These are phyloP conservation scores for Volvox africanus DNA, from an alignment of 139 green algal genomes.

Conservation along the genomic window DNA sequence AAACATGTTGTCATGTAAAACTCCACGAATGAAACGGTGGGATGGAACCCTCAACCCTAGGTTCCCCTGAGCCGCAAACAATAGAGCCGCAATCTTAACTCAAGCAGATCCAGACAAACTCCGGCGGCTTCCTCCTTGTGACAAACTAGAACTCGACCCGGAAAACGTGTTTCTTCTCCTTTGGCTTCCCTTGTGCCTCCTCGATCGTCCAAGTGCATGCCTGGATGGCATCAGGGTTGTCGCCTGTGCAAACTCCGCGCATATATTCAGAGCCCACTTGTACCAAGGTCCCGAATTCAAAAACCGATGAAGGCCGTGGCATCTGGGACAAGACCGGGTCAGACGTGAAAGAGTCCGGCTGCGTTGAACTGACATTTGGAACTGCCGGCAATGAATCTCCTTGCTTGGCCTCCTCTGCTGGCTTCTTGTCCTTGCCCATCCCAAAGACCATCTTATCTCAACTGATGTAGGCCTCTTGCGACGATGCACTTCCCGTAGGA, in stretches of 20 bases:
- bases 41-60: no score
- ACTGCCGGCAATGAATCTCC: neutral
- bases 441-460: constrained; percentile 13
- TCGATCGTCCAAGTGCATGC: constrained; percentile 72
- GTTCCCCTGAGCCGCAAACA: no score
- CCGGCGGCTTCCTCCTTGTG: no score
- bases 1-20: no score
- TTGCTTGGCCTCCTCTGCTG: constrained; percentile 8
- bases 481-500: no score
- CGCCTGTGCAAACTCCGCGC: constrained; percentile 64
- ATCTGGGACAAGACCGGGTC: constrained; percentile 39
- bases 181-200: constrained; percentile 42
- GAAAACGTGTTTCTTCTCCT: constrained; percentile 42
- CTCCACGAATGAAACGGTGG: no score
- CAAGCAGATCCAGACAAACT: no score
- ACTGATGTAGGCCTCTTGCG: neutral
- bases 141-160: constrained; percentile 26
- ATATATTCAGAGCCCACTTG: constrained; percentile 49
- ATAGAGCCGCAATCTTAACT: no score
- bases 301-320: constrained; percentile 61
- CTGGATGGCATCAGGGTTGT: constrained; percentile 73
- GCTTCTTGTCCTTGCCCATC: constrained; percentile 25
- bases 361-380: constrained; percentile 2
- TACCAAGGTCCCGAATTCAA: constrained; percentile 67
- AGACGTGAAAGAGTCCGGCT: constrained; percentile 15